Percentiles rank a stretch among this genome's conserved stretches.
Evolutionary conservation across 306 rosid species (phyloP).

Genomic region (Leucaena leucocephala): DNA sequence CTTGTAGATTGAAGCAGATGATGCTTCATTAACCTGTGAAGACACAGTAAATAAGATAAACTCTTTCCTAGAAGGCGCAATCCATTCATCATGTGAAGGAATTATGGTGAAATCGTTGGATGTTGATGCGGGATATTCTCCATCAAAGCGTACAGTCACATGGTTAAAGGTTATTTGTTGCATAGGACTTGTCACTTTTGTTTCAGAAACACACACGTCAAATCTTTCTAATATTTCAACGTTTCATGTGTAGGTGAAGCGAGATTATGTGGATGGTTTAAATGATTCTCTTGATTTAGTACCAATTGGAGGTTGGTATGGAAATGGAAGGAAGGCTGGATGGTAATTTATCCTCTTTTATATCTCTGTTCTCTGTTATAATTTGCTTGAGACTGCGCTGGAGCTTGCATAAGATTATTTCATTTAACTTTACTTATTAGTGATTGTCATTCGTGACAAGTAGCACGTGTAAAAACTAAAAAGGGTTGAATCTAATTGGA

Average conservation of each 20-base stretch:
- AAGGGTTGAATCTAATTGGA: background rate
- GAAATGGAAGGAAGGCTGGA: constrained; percentile 97
- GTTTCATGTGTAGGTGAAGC: constrained; percentile 74
- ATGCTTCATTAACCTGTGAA: constrained; percentile 67
- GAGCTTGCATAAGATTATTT: constrained; percentile 22
- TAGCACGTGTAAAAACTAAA: constrained; percentile 4
- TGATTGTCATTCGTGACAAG: constrained; percentile 17
- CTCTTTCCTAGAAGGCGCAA: constrained; percentile 71
- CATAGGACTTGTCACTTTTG: constrained; percentile 13
- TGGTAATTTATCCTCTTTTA: constrained; percentile 53
- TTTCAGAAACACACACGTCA: background rate
- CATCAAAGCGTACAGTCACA: constrained; percentile 82
- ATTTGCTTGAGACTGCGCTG: constrained; percentile 30
- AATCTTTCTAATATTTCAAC: constrained; percentile 13
- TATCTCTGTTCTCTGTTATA: constrained; percentile 14
- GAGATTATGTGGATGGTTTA: constrained; percentile 86
- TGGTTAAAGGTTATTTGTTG: constrained; percentile 77
- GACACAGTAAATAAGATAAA: constrained; percentile 57
- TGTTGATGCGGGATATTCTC: constrained; percentile 84
- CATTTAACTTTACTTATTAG: constrained; percentile 18
- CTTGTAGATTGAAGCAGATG: constrained; percentile 79
- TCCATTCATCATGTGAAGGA: constrained; percentile 86
- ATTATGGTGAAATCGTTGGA: constrained; percentile 86
- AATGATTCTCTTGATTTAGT: constrained; percentile 89
- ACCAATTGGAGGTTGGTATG: constrained; percentile 97